Evolutionary conservation across 2,329 filamentous ascomycete genomes (phyloP).

Genomic region (Colletotrichum acutatum): DNA sequence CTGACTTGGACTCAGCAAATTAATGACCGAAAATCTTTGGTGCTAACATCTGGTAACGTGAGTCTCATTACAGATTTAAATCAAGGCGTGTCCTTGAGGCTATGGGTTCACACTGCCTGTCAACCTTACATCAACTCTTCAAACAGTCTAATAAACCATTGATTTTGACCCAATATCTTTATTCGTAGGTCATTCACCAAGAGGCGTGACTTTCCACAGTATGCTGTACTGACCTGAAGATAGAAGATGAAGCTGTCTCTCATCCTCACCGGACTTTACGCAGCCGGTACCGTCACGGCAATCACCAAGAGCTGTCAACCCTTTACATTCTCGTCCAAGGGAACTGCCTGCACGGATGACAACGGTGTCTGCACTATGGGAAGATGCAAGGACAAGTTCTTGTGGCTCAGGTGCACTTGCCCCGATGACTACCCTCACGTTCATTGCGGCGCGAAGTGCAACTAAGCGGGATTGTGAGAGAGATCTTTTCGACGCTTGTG

Average conservation of each 20-base stretch:
- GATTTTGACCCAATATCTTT: no score
- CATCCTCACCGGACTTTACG: slow-evolving; percentile 3
- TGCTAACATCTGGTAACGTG: no score
- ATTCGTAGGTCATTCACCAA: no score
- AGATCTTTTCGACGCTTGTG: no score
- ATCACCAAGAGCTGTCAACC: slow-evolving; percentile 1
- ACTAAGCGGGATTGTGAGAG: background rate
- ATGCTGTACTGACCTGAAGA: background rate
- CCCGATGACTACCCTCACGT: background rate
- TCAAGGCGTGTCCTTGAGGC: no score
- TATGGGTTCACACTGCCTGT: no score
- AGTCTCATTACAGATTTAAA: no score
- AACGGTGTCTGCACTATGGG: background rate
- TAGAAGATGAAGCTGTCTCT: slow-evolving; percentile 11
- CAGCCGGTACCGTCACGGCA: slow-evolving; percentile 1
- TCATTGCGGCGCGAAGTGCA: background rate
- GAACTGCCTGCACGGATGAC: background rate
- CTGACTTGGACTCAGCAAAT: no score
- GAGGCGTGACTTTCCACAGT: no score
- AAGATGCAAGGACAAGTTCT: background rate
- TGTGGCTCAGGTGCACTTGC: background rate
- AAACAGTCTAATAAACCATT: no score
- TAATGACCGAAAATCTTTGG: no score
- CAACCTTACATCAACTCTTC: no score
- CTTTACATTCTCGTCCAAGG: background rate